These are phyloP conservation scores for Gymnopus androsaceus DNA, from an alignment of 1,284 basidiomycete species.

Conservation along the genomic window DNA sequence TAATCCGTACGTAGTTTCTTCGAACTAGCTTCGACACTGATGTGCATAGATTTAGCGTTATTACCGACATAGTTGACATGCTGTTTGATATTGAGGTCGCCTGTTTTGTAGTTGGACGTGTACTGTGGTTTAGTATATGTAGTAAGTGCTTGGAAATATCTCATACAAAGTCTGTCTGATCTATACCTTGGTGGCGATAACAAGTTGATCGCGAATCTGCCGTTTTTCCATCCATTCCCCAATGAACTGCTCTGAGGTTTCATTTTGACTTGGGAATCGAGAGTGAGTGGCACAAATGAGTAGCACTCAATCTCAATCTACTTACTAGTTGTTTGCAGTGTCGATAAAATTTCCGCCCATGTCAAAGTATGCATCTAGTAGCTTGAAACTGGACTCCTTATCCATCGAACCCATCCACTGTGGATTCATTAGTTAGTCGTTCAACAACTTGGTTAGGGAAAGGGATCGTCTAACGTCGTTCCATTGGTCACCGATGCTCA, in stretches of 20 bases:
- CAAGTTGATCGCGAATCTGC: slow-evolving; percentile 41
- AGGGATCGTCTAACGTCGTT: background rate
- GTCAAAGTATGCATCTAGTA: no score
- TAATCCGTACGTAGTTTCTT: slow-evolving; percentile 35
- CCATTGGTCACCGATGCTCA: slow-evolving; percentile 51
- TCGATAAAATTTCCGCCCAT: slow-evolving; percentile 22
- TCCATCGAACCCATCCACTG: slow-evolving; percentile 33
- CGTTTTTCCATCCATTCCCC: no score
- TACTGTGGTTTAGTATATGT: no score
- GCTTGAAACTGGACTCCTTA: no score
- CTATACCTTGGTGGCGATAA: slow-evolving; percentile 44
- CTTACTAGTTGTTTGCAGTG: slow-evolving; percentile 45
- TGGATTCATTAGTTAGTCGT: no score
- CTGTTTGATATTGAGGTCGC: slow-evolving; percentile 21
- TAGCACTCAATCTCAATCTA: background rate
- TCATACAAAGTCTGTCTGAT: no score
- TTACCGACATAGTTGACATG: slow-evolving; percentile 38
- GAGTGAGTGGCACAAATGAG: no score
- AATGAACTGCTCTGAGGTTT: slow-evolving; percentile 37
- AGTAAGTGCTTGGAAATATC: no score
- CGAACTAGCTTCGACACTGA: no score
- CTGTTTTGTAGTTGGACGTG: slow-evolving; percentile 28
- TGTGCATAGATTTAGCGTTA: slow-evolving; percentile 31
- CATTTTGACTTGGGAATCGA: slow-evolving; percentile 31
- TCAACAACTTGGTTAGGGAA: no score